Percentiles rank a stretch among this genome's conserved stretches.
Evolutionary conservation across 2,329 filamentous ascomycete genomes (phyloP).

Genomic region (Hymenotorrendiella dingleyae): DNA sequence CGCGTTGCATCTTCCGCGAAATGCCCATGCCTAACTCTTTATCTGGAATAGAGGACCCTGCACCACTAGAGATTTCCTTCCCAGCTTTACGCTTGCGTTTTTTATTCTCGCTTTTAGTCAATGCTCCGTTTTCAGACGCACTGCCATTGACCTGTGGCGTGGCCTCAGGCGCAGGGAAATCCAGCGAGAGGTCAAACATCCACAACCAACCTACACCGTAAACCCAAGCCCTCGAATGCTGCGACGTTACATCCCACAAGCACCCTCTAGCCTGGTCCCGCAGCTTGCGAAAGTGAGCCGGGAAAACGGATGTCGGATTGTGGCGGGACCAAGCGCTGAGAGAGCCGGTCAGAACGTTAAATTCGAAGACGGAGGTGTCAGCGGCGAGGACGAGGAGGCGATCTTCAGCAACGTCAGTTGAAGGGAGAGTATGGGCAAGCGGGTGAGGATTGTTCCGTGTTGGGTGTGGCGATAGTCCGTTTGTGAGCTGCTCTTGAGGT

Average conservation of each 20-base stretch:
- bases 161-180: conserved; percentile 44
- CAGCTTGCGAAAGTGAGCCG: conserved; percentile 65
- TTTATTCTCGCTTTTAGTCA: conserved; percentile 27
- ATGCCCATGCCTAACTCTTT: conserved; percentile 27
- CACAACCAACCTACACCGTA: conserved; percentile 83
- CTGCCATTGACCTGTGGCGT: conserved; percentile 15
- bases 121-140: conserved; percentile 16
- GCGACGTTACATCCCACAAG: conserved; percentile 65
- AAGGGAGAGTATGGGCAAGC: conserved; percentile 41
- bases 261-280: conserved; percentile 78
- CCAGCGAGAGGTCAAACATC: conserved; percentile 80
- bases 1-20: conserved; percentile 34
- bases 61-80: conserved; percentile 42
- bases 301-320: conserved; percentile 72
- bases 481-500: conserved; percentile 33
- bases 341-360: conserved; percentile 70
- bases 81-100: conserved; percentile 24
- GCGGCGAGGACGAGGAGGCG: conserved; percentile 56
- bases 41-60: conserved; percentile 46
- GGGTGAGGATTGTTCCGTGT: conserved; percentile 27
- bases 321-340: conserved; percentile 81
- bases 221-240: conserved; percentile 68
- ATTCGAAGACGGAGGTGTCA: conserved; percentile 65
- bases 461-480: conserved; percentile 36
- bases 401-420: conserved; percentile 43